A percentile compares a stretch with the other conserved stretches of the same genome.
These are phyloP conservation scores for Talaromyces rugulosus DNA, from an alignment of 2,329 filamentous ascomycete genomes.

Conservation along the genomic window DNA sequence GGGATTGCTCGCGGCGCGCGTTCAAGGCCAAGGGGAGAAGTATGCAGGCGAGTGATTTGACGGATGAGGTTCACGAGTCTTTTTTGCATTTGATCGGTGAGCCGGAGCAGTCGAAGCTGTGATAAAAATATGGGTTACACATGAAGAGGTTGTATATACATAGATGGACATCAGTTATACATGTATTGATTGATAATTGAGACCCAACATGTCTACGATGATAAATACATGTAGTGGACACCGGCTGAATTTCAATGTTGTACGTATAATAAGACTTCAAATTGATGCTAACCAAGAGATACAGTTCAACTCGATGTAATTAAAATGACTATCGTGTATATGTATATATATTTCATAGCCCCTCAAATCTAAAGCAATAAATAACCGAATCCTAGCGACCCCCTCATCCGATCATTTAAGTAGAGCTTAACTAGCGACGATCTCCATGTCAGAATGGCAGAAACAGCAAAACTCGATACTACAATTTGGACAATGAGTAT, in stretches of 20 bases:
- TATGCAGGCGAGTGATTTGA: slow-evolving; percentile 88
- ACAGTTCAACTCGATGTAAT: neutral
- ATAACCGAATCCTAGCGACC: neutral
- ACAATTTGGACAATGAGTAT: neutral
- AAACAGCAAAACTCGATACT: neutral
- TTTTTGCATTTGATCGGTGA: slow-evolving; percentile 80
- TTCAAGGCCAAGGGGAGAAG: slow-evolving; percentile 82
- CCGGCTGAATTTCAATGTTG: too few relatives aligned
- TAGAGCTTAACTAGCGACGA: neutral
- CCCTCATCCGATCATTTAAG: neutral
- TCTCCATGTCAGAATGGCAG: neutral
- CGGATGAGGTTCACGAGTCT: slow-evolving; percentile 78
- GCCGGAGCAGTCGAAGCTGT: slow-evolving; percentile 44
- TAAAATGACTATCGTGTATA: neutral
- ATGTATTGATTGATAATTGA: neutral
- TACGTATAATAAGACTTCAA: too few relatives aligned
- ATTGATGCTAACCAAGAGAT: neutral
- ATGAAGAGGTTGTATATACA: neutral
- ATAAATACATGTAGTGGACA: too few relatives aligned
- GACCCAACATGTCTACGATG: neutral
- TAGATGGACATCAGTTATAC: neutral
- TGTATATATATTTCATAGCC: neutral
- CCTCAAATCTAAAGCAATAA: neutral
- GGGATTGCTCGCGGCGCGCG: slow-evolving; percentile 83
- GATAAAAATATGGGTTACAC: neutral